A percentile compares a stretch with the other conserved stretches of the same genome.
phyloP scores from a whole-genome alignment of 2,329 filamentous ascomycete genomes.

The Epicoccum nigrum region DNA sequence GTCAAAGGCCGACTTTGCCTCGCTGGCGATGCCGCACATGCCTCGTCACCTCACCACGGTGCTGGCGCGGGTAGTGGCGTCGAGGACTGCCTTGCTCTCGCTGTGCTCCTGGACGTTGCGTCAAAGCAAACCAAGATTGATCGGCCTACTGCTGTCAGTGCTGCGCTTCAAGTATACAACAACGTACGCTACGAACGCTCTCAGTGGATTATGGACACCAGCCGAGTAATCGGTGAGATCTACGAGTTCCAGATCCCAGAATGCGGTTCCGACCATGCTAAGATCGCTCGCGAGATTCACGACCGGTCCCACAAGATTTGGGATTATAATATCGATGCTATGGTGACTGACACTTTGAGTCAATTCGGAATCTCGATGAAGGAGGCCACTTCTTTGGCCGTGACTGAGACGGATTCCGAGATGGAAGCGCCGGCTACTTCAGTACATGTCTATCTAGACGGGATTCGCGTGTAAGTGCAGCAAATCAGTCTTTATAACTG shows the following conservation, averaged over 20 bases:
- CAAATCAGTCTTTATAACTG: background rate
- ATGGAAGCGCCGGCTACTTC: background rate
- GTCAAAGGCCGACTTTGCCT: slow-evolving; percentile 19
- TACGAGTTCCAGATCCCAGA: slow-evolving; percentile 19
- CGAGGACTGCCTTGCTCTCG: slow-evolving; percentile 41
- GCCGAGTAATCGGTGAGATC: slow-evolving; percentile 16
- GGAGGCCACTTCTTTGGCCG: background rate
- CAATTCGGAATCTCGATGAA: slow-evolving; percentile 1
- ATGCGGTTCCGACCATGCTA: slow-evolving; percentile 4
- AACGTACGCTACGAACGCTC: slow-evolving; percentile 14
- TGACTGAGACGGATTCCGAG: background rate
- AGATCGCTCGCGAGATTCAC: slow-evolving; percentile 10
- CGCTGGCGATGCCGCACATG: slow-evolving; percentile 29
- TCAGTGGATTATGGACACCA: slow-evolving; percentile 20
- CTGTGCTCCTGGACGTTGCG: background rate
- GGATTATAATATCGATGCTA: slow-evolving; percentile 19
- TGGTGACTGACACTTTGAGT: slow-evolving; percentile 4
- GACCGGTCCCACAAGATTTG: slow-evolving; percentile 21
- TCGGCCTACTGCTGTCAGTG: slow-evolving; percentile 2
- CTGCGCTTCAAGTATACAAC: slow-evolving; percentile 21
- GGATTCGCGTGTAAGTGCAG: background rate
- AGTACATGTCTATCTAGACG: background rate
- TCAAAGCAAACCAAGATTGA: background rate
- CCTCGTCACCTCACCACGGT: slow-evolving; percentile 24
- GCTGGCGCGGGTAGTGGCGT: slow-evolving; percentile 26